Percentiles rank a stretch among this genome's conserved stretches.
Evolutionary conservation across 2,329 filamentous ascomycete species (phyloP).

Genomic region (Aciculosporium take): DNA sequence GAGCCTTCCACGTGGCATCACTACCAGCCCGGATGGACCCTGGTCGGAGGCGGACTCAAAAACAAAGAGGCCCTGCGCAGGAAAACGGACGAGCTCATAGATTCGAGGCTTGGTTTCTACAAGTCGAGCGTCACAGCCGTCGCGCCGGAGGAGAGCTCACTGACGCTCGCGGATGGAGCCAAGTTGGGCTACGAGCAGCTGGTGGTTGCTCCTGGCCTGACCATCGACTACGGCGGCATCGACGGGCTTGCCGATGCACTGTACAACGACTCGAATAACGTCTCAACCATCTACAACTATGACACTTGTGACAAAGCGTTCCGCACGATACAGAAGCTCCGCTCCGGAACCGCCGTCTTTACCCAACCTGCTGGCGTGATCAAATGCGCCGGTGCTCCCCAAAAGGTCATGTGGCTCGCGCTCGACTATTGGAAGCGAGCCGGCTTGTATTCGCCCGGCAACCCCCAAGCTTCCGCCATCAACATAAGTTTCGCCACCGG

Average conservation of each 20-base stretch:
- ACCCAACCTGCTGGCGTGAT: constrained; percentile 43
- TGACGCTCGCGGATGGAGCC: constrained; percentile 41
- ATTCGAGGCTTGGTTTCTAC: constrained; percentile 49
- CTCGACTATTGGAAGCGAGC: constrained; percentile 42
- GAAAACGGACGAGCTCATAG: constrained; percentile 35
- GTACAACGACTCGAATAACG: constrained; percentile 29
- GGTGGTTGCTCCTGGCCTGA: constrained; percentile 45
- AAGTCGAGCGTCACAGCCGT: constrained; percentile 35
- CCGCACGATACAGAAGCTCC: constrained; percentile 29
- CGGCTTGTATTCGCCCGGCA: constrained; percentile 28
- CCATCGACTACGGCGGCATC: constrained; percentile 34
- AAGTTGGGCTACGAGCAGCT: constrained; percentile 49
- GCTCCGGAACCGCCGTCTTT: constrained; percentile 40
- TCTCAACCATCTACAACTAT: constrained; percentile 45
- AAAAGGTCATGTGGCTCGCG: constrained; percentile 49
- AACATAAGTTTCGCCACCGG: constrained; percentile 42
- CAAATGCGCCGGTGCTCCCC: constrained; percentile 48
- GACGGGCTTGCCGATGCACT: constrained; percentile 44
- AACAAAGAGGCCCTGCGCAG: constrained; percentile 42
- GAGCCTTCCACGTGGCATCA: constrained; percentile 50
- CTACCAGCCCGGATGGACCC: constrained; percentile 57
- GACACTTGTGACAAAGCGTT: constrained; percentile 41
- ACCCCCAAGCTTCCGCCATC: constrained; percentile 27
- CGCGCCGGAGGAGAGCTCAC: constrained; percentile 38
- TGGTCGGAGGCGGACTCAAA: constrained; percentile 53